phyloP scores from a whole-genome alignment of 2,329 filamentous ascomycete species.

The Fusarium sororula region DNA sequence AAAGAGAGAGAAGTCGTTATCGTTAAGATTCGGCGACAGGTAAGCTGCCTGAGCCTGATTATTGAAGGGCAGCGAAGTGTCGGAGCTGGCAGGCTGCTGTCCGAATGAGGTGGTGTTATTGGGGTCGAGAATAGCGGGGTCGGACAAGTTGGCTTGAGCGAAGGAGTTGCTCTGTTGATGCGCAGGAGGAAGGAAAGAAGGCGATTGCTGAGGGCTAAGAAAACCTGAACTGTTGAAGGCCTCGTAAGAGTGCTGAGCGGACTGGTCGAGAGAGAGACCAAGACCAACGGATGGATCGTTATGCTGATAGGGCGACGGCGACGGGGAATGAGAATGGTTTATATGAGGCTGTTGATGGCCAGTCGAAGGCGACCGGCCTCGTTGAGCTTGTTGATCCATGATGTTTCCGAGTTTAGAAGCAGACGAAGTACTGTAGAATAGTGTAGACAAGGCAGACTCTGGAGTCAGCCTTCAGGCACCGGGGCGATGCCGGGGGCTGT shows the following conservation, averaged over 20 bases:
- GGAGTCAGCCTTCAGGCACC: slow-evolving; percentile 56
- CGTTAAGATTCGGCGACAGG: slow-evolving; percentile 61
- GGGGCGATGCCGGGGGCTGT: slow-evolving; percentile 56
- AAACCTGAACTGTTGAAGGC: slow-evolving; percentile 58
- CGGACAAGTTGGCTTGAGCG: slow-evolving; percentile 46
- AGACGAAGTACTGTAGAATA: slow-evolving; percentile 32
- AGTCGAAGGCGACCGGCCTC: slow-evolving; percentile 69
- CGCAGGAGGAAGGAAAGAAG: slow-evolving; percentile 45
- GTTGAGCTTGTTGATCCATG: slow-evolving; percentile 56
- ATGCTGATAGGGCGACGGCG: slow-evolving; percentile 63
- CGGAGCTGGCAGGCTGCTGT: slow-evolving; percentile 51
- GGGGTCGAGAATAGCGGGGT: slow-evolving; percentile 52
- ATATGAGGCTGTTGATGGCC: slow-evolving; percentile 69
- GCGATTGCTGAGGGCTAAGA: slow-evolving; percentile 57
- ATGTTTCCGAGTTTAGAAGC: slow-evolving; percentile 47
- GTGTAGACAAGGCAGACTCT: slow-evolving; percentile 53
- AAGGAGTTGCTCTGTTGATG: slow-evolving; percentile 43
- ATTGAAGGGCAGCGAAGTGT: slow-evolving; percentile 53
- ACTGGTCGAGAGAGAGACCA: slow-evolving; percentile 67
- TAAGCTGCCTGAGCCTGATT: slow-evolving; percentile 56
- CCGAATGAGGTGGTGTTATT: slow-evolving; percentile 52
- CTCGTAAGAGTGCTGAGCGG: slow-evolving; percentile 51
- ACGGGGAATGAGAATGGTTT: slow-evolving; percentile 73
- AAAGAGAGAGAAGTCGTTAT: slow-evolving; percentile 72
- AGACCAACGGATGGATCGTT: slow-evolving; percentile 62